Percentiles rank a stretch among this genome's conserved stretches.
Conservation (phyloP, 1,284 basidiomycete species). For the Cryptococcus hybrid region DNA sequence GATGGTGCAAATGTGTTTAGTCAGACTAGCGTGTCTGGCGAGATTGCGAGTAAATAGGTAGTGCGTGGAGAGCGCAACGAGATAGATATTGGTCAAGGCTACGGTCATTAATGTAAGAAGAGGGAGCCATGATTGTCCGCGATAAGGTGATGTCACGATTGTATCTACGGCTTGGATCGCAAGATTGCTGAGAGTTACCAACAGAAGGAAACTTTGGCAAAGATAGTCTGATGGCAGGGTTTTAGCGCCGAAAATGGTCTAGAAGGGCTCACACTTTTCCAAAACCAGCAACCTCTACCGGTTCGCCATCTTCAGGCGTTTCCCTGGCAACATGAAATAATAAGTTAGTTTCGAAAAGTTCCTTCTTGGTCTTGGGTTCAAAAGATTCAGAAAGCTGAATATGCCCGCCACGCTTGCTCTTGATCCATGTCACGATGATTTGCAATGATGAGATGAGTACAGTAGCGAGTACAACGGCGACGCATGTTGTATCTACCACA, state of each 20-base stretch:
- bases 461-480: background rate
- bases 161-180: conserved; percentile 1
- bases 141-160: background rate
- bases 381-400: conserved; percentile 1
- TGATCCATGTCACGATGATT: background rate
- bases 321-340: conserved; percentile 3
- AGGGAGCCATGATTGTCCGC: background rate
- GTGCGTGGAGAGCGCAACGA: conserved; percentile 2
- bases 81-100: conserved; percentile 5
- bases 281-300: conserved; percentile 16
- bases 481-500: conserved; percentile 2
- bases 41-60: conserved; percentile 2
- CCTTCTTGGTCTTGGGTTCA: conserved; percentile 1
- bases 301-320: conserved; percentile 19
- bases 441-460: conserved; percentile 1
- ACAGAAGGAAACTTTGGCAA: conserved; percentile 6
- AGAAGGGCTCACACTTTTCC: conserved; percentile 17
- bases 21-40: conserved; percentile 5
- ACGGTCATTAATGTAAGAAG: conserved; percentile 1
- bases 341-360: conserved; percentile 1
- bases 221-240: background rate
- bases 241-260: no score
- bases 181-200: background rate
- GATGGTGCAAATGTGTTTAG: conserved; percentile 17
- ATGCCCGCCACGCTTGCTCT: background rate